These are phyloP conservation scores for Pelargonium nanum DNA, from an alignment of 345 rosid species.

Conservation along the genomic window DNA sequence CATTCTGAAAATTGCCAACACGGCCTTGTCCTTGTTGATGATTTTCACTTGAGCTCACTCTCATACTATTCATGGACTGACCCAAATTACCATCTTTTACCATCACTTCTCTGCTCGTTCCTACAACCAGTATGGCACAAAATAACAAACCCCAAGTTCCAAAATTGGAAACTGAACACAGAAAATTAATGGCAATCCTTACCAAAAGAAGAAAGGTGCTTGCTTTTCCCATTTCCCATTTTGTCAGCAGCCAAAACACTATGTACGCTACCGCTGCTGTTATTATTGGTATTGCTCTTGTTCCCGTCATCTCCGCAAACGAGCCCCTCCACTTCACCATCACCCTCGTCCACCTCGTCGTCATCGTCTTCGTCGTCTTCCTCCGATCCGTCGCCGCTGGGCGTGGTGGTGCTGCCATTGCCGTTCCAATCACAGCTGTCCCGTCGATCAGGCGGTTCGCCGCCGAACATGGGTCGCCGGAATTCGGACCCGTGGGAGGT, in stretches of 20 bases:
- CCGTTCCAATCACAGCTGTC: conserved; percentile 19
- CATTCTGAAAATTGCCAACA: conserved; percentile 21
- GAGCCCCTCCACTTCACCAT: conserved; percentile 17
- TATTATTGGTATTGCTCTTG: conserved; percentile 12
- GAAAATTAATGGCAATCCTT: neutral
- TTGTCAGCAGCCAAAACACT: conserved; percentile 12
- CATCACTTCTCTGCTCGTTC: conserved; percentile 30
- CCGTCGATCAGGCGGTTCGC: conserved; percentile 10
- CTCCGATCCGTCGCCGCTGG: conserved; percentile 32
- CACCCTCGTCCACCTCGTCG: conserved; percentile 30
- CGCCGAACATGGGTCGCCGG: conserved; percentile 17
- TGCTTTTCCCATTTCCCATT: conserved; percentile 34
- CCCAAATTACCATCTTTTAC: conserved; percentile 33
- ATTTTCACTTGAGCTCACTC: conserved; percentile 11
- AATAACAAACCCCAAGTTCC: neutral
- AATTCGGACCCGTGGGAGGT: conserved; percentile 20
- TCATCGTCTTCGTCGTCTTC: conserved; percentile 39
- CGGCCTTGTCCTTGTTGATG: conserved; percentile 14
- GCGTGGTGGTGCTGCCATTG: conserved; percentile 18
- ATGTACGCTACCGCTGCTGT: conserved; percentile 2
- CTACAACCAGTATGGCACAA: conserved; percentile 7
- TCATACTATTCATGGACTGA: conserved; percentile 12
- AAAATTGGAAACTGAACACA: neutral
- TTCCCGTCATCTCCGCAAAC: conserved; percentile 10
- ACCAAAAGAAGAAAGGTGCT: conserved; percentile 21